A percentile compares a stretch with the other conserved stretches of the same genome.
Evolutionary conservation across 805 yeast genomes (phyloP).

Genomic region (Wickerhamomyces bovis): DNA sequence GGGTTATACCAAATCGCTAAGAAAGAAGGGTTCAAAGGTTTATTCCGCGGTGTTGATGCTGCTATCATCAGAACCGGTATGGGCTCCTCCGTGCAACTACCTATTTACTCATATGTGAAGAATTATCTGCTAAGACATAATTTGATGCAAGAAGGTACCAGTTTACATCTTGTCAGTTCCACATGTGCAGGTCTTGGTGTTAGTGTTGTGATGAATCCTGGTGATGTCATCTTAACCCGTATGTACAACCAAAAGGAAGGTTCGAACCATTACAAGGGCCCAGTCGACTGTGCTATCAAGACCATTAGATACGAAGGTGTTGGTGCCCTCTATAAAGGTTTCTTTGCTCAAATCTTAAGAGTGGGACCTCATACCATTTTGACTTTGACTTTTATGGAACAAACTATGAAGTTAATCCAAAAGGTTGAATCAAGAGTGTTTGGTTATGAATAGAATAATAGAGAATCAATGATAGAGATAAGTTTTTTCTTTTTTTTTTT

Average conservation of each 20-base stretch:
- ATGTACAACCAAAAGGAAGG: slow-evolving; percentile 93
- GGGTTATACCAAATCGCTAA: slow-evolving; percentile 60
- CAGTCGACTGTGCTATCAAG: slow-evolving; percentile 82
- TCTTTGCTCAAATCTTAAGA: slow-evolving; percentile 86
- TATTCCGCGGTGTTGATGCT: slow-evolving; percentile 89
- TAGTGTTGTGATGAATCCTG: slow-evolving; percentile 93
- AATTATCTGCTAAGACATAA: slow-evolving; percentile 47
- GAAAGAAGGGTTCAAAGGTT: slow-evolving; percentile 70
- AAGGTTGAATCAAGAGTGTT: slow-evolving; percentile 25
- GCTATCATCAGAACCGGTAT: slow-evolving; percentile 92
- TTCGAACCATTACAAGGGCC: slow-evolving; percentile 67
- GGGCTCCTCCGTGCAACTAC: slow-evolving; percentile 93
- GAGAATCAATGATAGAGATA: neutral
- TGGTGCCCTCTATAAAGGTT: slow-evolving; percentile 87
- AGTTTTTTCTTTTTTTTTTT: too few relatives aligned
- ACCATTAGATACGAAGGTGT: slow-evolving; percentile 82
- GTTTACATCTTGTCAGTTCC: slow-evolving; percentile 66
- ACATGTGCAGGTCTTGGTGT: slow-evolving; percentile 87
- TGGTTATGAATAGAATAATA: neutral
- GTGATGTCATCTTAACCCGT: slow-evolving; percentile 93
- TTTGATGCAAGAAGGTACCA: slow-evolving; percentile 55
- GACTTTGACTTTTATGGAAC: slow-evolving; percentile 93
- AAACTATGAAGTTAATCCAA: slow-evolving; percentile 62
- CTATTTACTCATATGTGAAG: slow-evolving; percentile 80
- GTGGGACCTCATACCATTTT: slow-evolving; percentile 93